Evolutionary conservation across 495 filamentous ascomycete genomes (phyloP), one percentile per base, ranked within the genome.

Genomic region (Pseudevernia furfuracea): DNA sequence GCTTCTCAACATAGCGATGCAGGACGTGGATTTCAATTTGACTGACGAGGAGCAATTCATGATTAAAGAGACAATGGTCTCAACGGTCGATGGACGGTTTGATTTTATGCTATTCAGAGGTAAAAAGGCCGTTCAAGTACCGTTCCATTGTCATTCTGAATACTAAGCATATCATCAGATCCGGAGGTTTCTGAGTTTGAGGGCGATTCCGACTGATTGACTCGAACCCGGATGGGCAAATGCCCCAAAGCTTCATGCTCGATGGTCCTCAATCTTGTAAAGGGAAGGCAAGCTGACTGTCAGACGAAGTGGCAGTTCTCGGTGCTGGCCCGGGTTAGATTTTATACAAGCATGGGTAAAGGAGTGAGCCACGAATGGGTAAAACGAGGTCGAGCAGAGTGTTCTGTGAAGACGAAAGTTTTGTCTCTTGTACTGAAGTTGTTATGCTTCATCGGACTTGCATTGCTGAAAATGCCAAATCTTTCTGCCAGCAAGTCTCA

Each of bases 31-130:
- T 15, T 71, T 67, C 34, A 58, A 74, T 53, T 63, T 81, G 37
- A 71, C 71, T 4, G 71, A 76, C 21, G 61, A 70, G 4, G 72
- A 76, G 21, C 72, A 79, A 62, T 60, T 36, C 17, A 36, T 68
- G n/a, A 79, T 81, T 28, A 71, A 66, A 48, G 70, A 79, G 25
- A 71, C 64, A 15, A 68, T 81, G 44, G 68, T 62, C 25, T 67
- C 67, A 36, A 73, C 68, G 14, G 66, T 80, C 1, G 71, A 73
- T 53, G 80, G 80, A 14, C 69, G 72, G 34, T 80, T 82, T 60
- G 76, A 79, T 38, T 81, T 78, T 38, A 67, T 60, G 44, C 59
- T 70, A 21, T 52, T 66, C 36, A 61, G 70, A 66, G 70, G 68
- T 68, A 65, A 44, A 8, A 38, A 58, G 28, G n/a, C 11, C 23